Percentiles rank a stretch among this genome's conserved stretches.
These are phyloP conservation scores for Digitaria exilis DNA, from an alignment of 202 grass and related monocot species.

Conservation along the genomic window DNA sequence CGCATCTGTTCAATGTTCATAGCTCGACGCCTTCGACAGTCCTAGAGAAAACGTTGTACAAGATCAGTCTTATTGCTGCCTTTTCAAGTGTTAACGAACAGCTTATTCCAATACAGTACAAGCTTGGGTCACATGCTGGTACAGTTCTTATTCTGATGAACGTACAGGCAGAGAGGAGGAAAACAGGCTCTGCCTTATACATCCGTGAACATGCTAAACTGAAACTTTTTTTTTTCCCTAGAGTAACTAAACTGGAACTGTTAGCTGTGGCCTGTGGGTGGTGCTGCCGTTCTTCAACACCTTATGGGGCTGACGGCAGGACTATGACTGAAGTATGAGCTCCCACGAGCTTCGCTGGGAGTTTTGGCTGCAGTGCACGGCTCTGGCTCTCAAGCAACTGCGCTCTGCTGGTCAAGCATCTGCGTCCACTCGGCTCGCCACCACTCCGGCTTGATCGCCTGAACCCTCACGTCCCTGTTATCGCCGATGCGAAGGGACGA, in stretches of 20 bases:
- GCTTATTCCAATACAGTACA: conserved; percentile 7
- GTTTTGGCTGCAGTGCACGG: not conserved
- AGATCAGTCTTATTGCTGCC: not conserved
- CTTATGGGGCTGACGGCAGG: not conserved
- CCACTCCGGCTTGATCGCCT: conserved; percentile 74
- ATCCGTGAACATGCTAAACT: no score
- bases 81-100: not conserved
- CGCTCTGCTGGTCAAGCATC: conserved; percentile 49
- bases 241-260: not conserved
- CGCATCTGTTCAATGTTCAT: not conserved
- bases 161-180: conserved; percentile 1
- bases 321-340: not conserved
- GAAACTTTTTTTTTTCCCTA: no score
- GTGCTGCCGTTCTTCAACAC: not conserved
- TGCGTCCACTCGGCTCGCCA: conserved; percentile 88
- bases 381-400: conserved; percentile 28
- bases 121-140: not conserved
- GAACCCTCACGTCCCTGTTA: conserved; percentile 50
- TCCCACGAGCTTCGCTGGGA: not conserved
- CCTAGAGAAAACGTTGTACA: not conserved
- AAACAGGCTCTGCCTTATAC: not conserved
- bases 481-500: conserved; percentile 43
- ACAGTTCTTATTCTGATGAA: conserved; percentile 32
- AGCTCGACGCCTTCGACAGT: not conserved
- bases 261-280: not conserved